These are phyloP conservation scores for Herpetomonas muscarum DNA, from an alignment of 208 protist genomes.

Conservation along the genomic window DNA sequence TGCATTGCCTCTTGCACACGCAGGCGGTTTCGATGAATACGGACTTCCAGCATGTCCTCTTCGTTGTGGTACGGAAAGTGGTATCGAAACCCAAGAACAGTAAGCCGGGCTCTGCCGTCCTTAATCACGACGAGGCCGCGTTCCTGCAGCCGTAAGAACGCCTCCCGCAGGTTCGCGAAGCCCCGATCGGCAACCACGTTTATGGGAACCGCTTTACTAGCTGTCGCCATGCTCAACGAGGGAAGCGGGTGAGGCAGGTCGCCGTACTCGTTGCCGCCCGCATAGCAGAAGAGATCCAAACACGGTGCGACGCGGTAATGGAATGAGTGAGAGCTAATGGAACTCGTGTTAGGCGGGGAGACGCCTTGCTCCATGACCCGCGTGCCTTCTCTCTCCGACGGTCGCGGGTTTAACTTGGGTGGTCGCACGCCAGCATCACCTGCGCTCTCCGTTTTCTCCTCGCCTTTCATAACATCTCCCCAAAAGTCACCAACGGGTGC, in stretches of 20 bases:
- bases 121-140: conserved; percentile 39
- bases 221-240: conserved; percentile 26
- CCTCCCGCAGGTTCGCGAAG: conserved; percentile 42
- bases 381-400: not conserved
- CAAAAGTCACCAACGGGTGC: not conserved
- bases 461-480: not conserved
- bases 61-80: conserved; percentile 76
- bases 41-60: conserved; percentile 52
- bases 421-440: too few relatives aligned
- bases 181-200: conserved; percentile 18
- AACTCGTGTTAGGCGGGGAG: too few relatives aligned
- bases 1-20: not conserved
- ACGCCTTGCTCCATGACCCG: too few relatives aligned
- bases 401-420: too few relatives aligned
- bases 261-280: conserved; percentile 41
- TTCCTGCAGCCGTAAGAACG: conserved; percentile 31
- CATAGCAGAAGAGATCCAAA: conserved; percentile 78
- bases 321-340: conserved; percentile 60
- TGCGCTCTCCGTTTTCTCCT: too few relatives aligned
- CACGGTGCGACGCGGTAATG: conserved; percentile 48
- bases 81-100: conserved; percentile 72
- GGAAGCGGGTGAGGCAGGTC: conserved; percentile 48
- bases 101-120: conserved; percentile 44
- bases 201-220: conserved; percentile 22
- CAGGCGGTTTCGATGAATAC: conserved; percentile 4